Base-by-base conservation (phyloP, 306 rosid species). In the Canavalia ensiformis region DNA sequence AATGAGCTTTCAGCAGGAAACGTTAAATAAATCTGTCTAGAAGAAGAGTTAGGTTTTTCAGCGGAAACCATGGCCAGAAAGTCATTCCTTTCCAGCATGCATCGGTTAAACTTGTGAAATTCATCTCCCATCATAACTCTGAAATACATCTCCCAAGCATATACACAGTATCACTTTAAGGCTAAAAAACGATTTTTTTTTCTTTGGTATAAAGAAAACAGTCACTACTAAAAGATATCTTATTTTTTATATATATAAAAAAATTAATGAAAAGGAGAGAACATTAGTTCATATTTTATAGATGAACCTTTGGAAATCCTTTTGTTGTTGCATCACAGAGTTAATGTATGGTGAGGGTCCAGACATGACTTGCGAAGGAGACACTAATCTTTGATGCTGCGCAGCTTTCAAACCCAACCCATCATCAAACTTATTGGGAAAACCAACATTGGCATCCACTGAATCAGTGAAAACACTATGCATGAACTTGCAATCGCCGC, bases 1-100 rank as follows among this genome's bases (percentile, higher is more conserved):
- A 92, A 92, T 6, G 91, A 87, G 86, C 97, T 90, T 72, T 92
- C 94, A 2, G 97, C 94, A 30, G 97, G 97, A 71, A 92, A 92
- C 29, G 97, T 92, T 83, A 92, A 79, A 82, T 92, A 92, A 75
- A 92, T 92, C 90, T 92, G 97, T 68, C 97, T 90, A 2, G 97
- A 87, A 34, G 97, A 90, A 6, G 97, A 88, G 80, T 88, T 90
- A 25, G 76, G 70, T 83, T 88, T 92, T 45, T 88, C 97, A 0
- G 81, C 83, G 1, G 90, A 86, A 37, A 84, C 63, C 86, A 88
- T 75, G 9, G 86, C 83, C 77, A 88, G 72, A 75, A 90, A 84
- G 1, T 89, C 97, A 18, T 81, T 86, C 85, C 97, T 92, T 55
- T 37, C 3, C 41, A 37, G 41, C 41, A 2, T 37, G 41, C 41